phyloP scores from a whole-genome alignment of 2,329 filamentous ascomycete species.

The Stagonosporopsis tanaceti region DNA sequence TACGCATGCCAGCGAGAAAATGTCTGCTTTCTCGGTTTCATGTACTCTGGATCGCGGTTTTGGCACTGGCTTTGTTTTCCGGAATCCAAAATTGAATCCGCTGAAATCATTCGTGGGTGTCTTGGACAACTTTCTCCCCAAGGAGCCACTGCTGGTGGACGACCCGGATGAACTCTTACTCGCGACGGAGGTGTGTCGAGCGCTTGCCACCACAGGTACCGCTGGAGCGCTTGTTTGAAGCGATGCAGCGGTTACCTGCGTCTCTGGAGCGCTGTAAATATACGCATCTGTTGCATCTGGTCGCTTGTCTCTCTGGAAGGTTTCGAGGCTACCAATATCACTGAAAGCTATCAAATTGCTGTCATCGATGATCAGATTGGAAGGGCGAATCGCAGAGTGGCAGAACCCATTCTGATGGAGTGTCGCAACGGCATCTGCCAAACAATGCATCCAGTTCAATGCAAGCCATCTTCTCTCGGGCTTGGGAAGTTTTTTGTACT shows the following conservation, averaged over 20 bases:
- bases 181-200: constrained; percentile 41
- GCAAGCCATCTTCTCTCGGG: constrained; percentile 66
- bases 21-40: constrained; percentile 63
- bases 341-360: constrained; percentile 73
- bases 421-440: constrained; percentile 72
- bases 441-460: constrained; percentile 78
- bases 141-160: constrained; percentile 40
- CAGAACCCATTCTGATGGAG: constrained; percentile 70
- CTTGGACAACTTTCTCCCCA: constrained; percentile 47
- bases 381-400: constrained; percentile 75
- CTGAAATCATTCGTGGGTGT: constrained; percentile 45
- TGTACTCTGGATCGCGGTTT: constrained; percentile 39
- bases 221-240: constrained; percentile 23
- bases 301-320: constrained; percentile 62
- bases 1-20: constrained; percentile 77
- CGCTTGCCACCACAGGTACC: constrained; percentile 26
- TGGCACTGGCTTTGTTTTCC: constrained; percentile 37
- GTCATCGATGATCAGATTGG: constrained; percentile 71
- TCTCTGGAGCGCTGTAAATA: constrained; percentile 76
- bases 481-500: constrained; percentile 69
- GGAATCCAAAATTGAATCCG: constrained; percentile 50
- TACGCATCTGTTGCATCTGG: constrained; percentile 73
- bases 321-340: constrained; percentile 62
- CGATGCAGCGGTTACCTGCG: constrained; percentile 42
- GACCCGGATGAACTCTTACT: constrained; percentile 50